Evolutionary conservation across 139 green algal genomes (phyloP), one percentile per base, ranked within the genome.

Genomic region (Closterium sp.): DNA sequence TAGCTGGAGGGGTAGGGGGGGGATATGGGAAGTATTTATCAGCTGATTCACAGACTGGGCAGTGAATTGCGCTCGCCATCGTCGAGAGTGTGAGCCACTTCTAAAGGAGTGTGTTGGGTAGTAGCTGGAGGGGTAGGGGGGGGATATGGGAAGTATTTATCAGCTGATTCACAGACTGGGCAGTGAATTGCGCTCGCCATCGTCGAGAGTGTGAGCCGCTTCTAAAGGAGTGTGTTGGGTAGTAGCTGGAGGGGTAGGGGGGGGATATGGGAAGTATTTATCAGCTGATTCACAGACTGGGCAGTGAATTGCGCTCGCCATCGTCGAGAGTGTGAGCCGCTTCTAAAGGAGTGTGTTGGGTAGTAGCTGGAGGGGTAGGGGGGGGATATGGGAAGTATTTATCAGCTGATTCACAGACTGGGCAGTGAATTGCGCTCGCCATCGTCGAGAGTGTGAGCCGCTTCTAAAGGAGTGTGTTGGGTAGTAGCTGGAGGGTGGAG

Each of bases 101-200:
- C 91, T 88, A 88, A 9, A 86, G 28, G 3, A 70, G 10, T 4
- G 38, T 89, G 31, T 96, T 50, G 2, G 97, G 97, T 31, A 97
- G 84, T 0, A 90, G 38, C 90, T 92, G 90, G 85, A 89, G 30
- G 32, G 62, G 19, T 6, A 79, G 62, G 4, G 62, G 17, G 62
- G 31, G 19, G 31, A 22, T 27, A 34, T 85, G 86, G 86, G 31
- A 27, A 38, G 31, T 22, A 89, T 34, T 22, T 27, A 50, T 11
- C 5, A 50, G 38, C 5, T 50, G 38, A 50, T 38, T 38, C 32
- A 38, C 3, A 38, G 32, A 38, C 3, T 38, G 32, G 32, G 32
- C n/a, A n/a, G n/a, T n/a, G n/a, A n/a, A n/a, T n/a, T n/a, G n/a
- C n/a, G n/a, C n/a, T n/a, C 7, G 85, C 7, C 5, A 7, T 88